Percentiles rank a stretch among this genome's conserved stretches.
Evolutionary conservation across 1,139 yeast genomes (phyloP).

Genomic region (Chernovozyma sophiae-reginae): DNA sequence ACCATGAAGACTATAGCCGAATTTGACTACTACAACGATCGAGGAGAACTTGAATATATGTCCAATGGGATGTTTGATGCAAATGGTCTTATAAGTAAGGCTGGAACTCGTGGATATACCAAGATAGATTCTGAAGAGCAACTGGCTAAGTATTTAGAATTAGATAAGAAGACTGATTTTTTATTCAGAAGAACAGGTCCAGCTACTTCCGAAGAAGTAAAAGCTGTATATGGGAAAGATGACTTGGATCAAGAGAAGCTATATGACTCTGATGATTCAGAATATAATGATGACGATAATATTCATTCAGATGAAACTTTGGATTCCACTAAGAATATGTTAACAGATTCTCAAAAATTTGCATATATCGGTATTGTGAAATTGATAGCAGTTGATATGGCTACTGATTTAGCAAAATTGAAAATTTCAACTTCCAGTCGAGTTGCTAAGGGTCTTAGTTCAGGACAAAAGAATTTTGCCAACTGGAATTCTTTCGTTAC

Average conservation of each 20-base stretch:
- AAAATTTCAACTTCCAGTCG: constrained; percentile 49
- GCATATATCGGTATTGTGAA: constrained; percentile 89
- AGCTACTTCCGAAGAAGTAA: constrained; percentile 12
- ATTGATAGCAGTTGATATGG: constrained; percentile 74
- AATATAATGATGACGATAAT: constrained; percentile 35
- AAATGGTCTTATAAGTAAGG: constrained; percentile 7
- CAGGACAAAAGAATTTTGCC: constrained; percentile 76
- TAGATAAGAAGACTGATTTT: constrained; percentile 82
- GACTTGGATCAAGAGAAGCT: constrained; percentile 16
- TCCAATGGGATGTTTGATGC: constrained; percentile 20
- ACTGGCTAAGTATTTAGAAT: constrained; percentile 67
- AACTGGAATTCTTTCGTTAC: constrained; percentile 80
- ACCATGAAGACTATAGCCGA: constrained; percentile 50
- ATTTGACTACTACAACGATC: constrained; percentile 47
- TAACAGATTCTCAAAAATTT: constrained; percentile 79
- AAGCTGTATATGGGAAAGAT: constrained; percentile 8
- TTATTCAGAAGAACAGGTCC: constrained; percentile 44
- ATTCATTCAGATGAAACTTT: constrained; percentile 58
- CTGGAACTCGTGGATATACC: constrained; percentile 62
- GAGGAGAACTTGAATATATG: constrained; percentile 45
- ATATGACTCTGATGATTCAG: constrained; percentile 20
- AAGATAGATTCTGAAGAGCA: constrained; percentile 86
- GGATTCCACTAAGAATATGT: constrained; percentile 74
- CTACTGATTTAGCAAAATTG: constrained; percentile 65
- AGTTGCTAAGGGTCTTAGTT: constrained; percentile 56